Evolutionary conservation across 805 yeast genomes (phyloP).

Genomic region (Brettanomyces nanus): DNA sequence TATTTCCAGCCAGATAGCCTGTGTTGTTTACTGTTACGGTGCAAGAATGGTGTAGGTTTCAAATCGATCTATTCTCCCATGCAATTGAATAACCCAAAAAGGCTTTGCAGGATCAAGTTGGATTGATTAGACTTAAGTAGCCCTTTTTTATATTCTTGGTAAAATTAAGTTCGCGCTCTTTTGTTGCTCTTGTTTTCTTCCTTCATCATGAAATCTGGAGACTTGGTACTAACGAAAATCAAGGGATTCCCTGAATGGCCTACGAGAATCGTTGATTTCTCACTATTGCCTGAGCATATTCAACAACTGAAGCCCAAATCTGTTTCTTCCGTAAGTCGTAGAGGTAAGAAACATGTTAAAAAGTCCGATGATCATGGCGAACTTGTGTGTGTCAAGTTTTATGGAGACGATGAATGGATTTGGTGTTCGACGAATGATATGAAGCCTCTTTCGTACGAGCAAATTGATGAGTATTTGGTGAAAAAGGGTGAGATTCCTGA

Average conservation of each 20-base stretch:
- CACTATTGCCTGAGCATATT: conserved; percentile 52
- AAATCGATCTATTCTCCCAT: too few species aligned
- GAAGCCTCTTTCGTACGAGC: conserved; percentile 33
- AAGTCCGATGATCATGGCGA: conserved; percentile 8
- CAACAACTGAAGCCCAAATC: conserved; percentile 41
- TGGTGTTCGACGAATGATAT: conserved; percentile 55
- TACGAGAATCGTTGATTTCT: conserved; percentile 62
- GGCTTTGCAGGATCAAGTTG: too few species aligned
- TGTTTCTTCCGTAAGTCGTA: conserved; percentile 18
- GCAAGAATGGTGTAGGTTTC: too few species aligned
- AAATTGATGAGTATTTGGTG: conserved; percentile 28
- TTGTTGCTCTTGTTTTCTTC: too few species aligned
- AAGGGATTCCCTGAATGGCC: conserved; percentile 93
- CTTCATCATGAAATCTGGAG: conserved; percentile 36
- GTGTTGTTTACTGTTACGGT: too few species aligned
- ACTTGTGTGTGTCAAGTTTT: conserved; percentile 48
- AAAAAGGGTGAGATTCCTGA: conserved; percentile 24
- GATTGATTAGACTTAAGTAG: too few species aligned
- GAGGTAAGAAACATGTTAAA: conserved; percentile 7
- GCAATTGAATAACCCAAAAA: too few species aligned
- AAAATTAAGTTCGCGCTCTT: too few species aligned
- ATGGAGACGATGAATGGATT: conserved; percentile 63
- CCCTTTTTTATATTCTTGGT: too few species aligned
- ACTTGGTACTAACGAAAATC: conserved; percentile 65
- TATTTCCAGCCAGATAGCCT: too few species aligned